A percentile compares a stretch with the other conserved stretches of the same genome.
Conservation (phyloP, 1,139 yeast species). For the Lodderomyces orthopsilosis region DNA sequence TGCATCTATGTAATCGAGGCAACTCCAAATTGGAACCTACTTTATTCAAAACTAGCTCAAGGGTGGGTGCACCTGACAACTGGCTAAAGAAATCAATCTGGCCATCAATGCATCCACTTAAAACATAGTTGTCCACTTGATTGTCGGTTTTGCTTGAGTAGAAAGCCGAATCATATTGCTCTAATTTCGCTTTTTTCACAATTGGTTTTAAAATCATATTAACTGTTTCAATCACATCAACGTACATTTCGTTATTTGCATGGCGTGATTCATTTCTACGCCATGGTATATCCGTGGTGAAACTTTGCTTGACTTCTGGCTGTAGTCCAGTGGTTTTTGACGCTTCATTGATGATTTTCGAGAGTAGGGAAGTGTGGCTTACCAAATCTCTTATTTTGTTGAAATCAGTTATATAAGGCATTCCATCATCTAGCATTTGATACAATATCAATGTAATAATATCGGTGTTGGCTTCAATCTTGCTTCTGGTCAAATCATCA, state of each 20-base stretch:
- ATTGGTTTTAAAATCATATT: conserved; percentile 41
- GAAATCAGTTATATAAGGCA: conserved; percentile 69
- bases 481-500: conserved; percentile 55
- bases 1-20: conserved; percentile 62
- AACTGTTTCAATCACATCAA: conserved; percentile 68
- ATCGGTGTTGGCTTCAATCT: conserved; percentile 64
- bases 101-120: conserved; percentile 65
- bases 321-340: conserved; percentile 21
- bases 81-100: conserved; percentile 60
- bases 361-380: conserved; percentile 51
- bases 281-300: conserved; percentile 58
- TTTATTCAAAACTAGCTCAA: conserved; percentile 53
- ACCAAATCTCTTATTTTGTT: conserved; percentile 69
- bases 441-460: conserved; percentile 51
- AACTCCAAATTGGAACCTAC: conserved; percentile 42
- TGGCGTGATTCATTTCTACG: conserved; percentile 62
- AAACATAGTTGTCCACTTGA: conserved; percentile 32
- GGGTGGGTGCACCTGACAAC: conserved; percentile 72
- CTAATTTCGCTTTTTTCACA: conserved; percentile 11
- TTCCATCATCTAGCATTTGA: conserved; percentile 73
- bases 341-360: conserved; percentile 36
- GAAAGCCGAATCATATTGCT: conserved; percentile 35
- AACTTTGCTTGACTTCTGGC: conserved; percentile 1
- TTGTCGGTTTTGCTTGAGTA: conserved; percentile 24
- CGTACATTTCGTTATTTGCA: conserved; percentile 76